These are phyloP conservation scores for Podila minutissima DNA, from an alignment of 192 early-diverging fungal genomes.

Conservation along the genomic window DNA sequence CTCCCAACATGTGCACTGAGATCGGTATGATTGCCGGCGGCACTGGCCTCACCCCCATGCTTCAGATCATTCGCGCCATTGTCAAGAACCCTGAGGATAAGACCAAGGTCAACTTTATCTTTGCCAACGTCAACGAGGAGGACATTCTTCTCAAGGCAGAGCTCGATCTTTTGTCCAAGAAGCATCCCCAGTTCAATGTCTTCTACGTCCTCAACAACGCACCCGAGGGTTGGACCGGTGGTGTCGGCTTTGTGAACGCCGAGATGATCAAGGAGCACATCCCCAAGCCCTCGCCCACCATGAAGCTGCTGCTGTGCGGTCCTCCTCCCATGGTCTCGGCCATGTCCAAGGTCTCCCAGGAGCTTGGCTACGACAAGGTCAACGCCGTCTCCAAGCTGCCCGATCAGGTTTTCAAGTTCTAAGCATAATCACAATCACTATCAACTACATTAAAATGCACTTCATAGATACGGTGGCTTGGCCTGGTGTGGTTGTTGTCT, in stretches of 20 bases:
- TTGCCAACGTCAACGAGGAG: conserved; percentile 89
- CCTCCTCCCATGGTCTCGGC: conserved; percentile 90
- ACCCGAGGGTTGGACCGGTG: conserved; percentile 83
- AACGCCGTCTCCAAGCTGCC: conserved; percentile 81
- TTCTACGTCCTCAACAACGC: conserved; percentile 87
- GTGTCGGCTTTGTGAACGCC: conserved; percentile 86
- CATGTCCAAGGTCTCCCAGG: conserved; percentile 74
- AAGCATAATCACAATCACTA: conserved; percentile 26
- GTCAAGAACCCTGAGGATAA: conserved; percentile 87
- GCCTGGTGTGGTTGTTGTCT: too few relatives aligned
- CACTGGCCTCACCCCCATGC: conserved; percentile 97
- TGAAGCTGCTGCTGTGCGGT: conserved; percentile 93
- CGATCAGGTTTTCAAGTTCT: conserved; percentile 94
- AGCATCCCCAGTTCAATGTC: conserved; percentile 83
- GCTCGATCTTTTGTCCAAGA: conserved; percentile 76
- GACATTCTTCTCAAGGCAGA: conserved; percentile 90
- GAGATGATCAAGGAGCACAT: conserved; percentile 80
- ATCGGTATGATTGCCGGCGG: conserved; percentile 97
- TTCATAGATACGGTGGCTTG: neutral
- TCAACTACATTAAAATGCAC: neutral
- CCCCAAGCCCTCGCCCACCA: conserved; percentile 78
- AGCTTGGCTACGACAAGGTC: conserved; percentile 84
- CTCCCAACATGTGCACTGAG: conserved; percentile 77
- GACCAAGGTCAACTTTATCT: conserved; percentile 88
- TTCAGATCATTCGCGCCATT: conserved; percentile 91